phyloP scores from a whole-genome alignment of 768 basidiomycete genomes.

The Kwoniella sp. region DNA sequence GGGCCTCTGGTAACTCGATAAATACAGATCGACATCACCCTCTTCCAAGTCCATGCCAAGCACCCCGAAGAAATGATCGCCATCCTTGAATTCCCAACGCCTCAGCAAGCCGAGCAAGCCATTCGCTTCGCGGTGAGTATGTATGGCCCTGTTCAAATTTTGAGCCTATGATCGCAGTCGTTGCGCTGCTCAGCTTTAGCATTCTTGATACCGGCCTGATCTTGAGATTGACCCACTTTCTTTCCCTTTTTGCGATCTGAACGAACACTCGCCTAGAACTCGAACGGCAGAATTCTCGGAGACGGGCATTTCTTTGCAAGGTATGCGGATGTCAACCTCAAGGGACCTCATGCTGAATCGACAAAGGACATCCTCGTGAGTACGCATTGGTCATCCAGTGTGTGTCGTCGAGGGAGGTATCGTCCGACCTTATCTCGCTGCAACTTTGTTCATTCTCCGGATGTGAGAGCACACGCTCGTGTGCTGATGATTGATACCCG shows the following conservation, averaged over 20 bases:
- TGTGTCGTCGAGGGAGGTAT: too few species aligned
- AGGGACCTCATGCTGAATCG: background rate
- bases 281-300: background rate
- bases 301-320: background rate
- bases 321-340: conserved; percentile 7
- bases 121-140: conserved; percentile 12
- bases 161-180: too few species aligned
- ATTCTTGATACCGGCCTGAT: too few species aligned
- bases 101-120: conserved; percentile 12
- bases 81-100: conserved; percentile 7
- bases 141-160: too few species aligned
- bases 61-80: conserved; percentile 2
- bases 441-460: too few species aligned
- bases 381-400: too few species aligned
- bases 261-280: background rate
- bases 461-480: too few species aligned
- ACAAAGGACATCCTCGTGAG: conserved; percentile 18
- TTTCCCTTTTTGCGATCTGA: background rate
- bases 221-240: too few species aligned
- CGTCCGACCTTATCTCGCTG: too few species aligned
- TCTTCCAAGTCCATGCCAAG: conserved; percentile 1
- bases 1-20: background rate
- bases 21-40: conserved; percentile 10
- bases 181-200: too few species aligned
- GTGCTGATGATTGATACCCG: too few species aligned